Base-by-base conservation (phyloP, 169 alveolate species). In the Cystoisospora suis region DNA sequence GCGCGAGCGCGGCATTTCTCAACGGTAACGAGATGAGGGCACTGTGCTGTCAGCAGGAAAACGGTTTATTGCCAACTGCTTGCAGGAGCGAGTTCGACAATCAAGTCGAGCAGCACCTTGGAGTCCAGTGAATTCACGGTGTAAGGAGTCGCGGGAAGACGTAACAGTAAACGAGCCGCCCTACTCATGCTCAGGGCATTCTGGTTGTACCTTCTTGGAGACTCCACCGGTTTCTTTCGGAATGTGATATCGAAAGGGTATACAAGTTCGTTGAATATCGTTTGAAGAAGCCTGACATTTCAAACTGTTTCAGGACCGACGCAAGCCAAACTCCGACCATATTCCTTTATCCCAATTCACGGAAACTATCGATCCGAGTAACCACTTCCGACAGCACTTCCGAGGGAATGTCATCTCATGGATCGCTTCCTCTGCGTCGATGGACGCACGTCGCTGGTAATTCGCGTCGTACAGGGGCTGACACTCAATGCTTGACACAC, bases 181-280 rank as follows among this genome's bases (percentile, higher is more conserved):
- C 44, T 20, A 15, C 29, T n/a, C 47, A 29, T 23, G 44, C 87
- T 38, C 93, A 90, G 93, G 81, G 80, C 90, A 45, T 90, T 90
- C 58, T 90, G 90, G 90, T 49, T 90, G 90, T 90, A 90, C 81
- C 77, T 90, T 34, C 38, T 90, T 83, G 77, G 90, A 29, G 93
- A 90, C 34, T 90, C 93, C 7, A 90, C 47, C 45, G 93, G 93
- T 44, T 61, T 45, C 58, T 90, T 83, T 80, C 90, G 93, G 72
- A 90, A 90, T 34, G 69, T 90, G n/a, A 87, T 90, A n/a, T 83
- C 93, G 12, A 90, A 90, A 81, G 93, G 93, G 93, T 90, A 59
- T 15, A 83, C 0, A n/a, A 36, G 45, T 7, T 4, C 27, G n/a
- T n/a, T n/a, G n/a, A n/a, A n/a, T n/a, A n/a, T n/a, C n/a, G n/a